Base-by-base conservation (phyloP, 2,329 filamentous ascomycete genomes). In the Fusarium sp. region DNA sequence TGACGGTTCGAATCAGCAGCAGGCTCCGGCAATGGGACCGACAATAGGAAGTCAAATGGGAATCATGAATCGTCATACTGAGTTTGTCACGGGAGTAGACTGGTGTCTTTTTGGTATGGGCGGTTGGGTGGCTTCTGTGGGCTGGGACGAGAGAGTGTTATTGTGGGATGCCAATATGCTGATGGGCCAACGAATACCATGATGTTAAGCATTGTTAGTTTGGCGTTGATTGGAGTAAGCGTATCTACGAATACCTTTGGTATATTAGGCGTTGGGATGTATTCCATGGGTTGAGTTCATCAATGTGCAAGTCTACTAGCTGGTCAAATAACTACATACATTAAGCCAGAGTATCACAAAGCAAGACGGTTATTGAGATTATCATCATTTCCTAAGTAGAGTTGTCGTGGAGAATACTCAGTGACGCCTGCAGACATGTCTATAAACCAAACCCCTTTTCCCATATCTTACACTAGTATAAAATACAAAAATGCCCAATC, bases 31-130 rank as follows among this genome's bases (percentile, higher is more conserved):
- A 16, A 78, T 78, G 37, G 80, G 83, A 0, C 81, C 85, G 2
- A 81, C 86, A 13, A 84, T 90, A 44, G 94, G 93, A 3, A 85
- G 88, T 30, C 92, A 97, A 82, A 84, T 97, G 76, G 95, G 95
- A 7, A 84, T 94, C 43, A 98, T 99, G 95, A 95, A 94, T 64
- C 85, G 91, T 23, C 96, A 99, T 82, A 98, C 96, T 2, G 96
- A 99, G 84, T 99, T 99, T 78, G 95, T 93, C 15, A 97, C 95
- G 7, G 96, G 96, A 12, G 93, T 98, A 2, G 96, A 99, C 81
- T 99, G 97, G 96, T 99, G 96, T 83, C 83, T 99, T 49, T 99
- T 99, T 82, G 96, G 96, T 9, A 93, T 91, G 30, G 95, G 97
- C 73, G 96, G 96, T 9, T 99, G 96, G 96, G 95, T 95, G 75